These are phyloP conservation scores for Botryotinia narcissicola DNA, from an alignment of 2,329 filamentous ascomycete species.

Conservation along the genomic window DNA sequence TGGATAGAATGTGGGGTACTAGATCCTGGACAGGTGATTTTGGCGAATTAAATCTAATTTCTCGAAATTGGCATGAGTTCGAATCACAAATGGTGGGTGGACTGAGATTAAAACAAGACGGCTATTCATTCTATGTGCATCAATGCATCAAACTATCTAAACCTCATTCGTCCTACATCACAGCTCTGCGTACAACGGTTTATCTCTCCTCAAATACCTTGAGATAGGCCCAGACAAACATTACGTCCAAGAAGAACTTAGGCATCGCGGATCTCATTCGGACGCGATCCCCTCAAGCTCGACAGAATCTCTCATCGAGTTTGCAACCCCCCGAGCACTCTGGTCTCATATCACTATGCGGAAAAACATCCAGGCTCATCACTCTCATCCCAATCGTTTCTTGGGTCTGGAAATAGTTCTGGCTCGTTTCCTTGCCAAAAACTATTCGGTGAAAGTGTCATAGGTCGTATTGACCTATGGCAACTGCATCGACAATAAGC, in stretches of 20 bases:
- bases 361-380: neutral
- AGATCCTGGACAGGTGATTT: neutral
- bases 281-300: neutral
- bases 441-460: neutral
- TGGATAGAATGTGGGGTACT: neutral
- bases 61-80: neutral
- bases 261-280: neutral
- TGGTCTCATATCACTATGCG: neutral
- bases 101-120: neutral
- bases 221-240: neutral
- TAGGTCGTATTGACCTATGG: neutral
- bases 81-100: neutral
- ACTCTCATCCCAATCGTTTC: neutral
- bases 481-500: neutral
- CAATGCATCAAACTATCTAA: neutral
- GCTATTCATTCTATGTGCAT: neutral
- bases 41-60: neutral
- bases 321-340: neutral
- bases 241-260: neutral
- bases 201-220: neutral
- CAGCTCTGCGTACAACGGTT: neutral
- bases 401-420: neutral
- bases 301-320: neutral
- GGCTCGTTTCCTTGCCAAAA: neutral
- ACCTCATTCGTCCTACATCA: neutral